Evolutionary conservation across 2,329 filamentous ascomycete genomes (phyloP).

Genomic region (Aspergillus tubingensis): DNA sequence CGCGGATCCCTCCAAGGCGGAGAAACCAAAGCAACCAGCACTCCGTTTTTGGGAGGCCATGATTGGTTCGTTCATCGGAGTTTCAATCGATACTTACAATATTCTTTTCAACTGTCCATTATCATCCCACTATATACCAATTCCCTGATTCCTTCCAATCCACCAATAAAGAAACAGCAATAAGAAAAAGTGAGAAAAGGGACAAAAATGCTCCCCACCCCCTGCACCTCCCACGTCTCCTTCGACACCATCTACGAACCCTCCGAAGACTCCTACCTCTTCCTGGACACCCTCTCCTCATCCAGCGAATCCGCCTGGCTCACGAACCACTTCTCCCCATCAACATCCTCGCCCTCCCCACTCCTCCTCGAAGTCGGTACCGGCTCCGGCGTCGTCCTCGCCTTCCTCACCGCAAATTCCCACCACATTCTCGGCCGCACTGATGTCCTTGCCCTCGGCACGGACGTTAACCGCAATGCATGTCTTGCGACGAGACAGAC

Average conservation of each 20-base stretch:
- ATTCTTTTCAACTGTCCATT: too few species aligned
- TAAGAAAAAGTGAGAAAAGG: neutral
- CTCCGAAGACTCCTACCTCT: conserved; percentile 90
- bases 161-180: neutral
- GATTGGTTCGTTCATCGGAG: neutral
- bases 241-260: conserved; percentile 92
- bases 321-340: conserved; percentile 58
- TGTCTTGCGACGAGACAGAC: conserved; percentile 75
- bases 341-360: conserved; percentile 39
- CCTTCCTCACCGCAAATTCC: conserved; percentile 79
- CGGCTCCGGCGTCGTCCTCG: conserved; percentile 91
- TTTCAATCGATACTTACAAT: neutral
- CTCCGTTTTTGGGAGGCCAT: neutral
- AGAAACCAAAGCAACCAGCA: neutral
- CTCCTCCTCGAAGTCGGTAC: conserved; percentile 84
- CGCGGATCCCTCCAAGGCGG: conserved; percentile 9
- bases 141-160: too few species aligned
- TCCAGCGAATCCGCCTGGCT: conserved; percentile 69
- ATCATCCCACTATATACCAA: too few species aligned
- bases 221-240: conserved; percentile 86
- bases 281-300: conserved; percentile 87
- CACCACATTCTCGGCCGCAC: conserved; percentile 69
- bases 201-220: conserved; percentile 75
- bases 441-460: conserved; percentile 70
- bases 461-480: conserved; percentile 84